Percentiles rank a stretch among this genome's conserved stretches.
phyloP scores from a whole-genome alignment of 208 protist species.

The Porcisia hertigi region DNA sequence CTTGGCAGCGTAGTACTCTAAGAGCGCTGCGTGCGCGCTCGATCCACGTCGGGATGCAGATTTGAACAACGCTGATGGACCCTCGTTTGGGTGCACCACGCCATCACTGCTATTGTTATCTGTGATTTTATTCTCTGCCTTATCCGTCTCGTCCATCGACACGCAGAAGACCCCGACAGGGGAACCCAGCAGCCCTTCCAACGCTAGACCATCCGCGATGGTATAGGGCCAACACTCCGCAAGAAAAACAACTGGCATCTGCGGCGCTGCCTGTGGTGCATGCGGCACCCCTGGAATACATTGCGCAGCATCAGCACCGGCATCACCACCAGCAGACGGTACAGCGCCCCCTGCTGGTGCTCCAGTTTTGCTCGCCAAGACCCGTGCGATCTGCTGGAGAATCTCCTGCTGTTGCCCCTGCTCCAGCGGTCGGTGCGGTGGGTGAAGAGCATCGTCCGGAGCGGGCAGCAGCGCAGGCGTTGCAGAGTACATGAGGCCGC shows the following conservation, averaged over 20 bases:
- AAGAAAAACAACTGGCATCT: slow-evolving; percentile 1
- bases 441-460: not conserved
- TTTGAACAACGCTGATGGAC: not conserved
- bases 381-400: not conserved
- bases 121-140: not conserved
- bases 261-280: not conserved
- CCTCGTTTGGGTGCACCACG: not conserved
- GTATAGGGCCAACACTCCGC: slow-evolving; percentile 4
- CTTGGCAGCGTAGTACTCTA: slow-evolving; percentile 16
- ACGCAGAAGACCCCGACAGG: slow-evolving; percentile 4
- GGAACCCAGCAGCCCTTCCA: slow-evolving; percentile 6
- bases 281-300: not conserved
- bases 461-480: not conserved
- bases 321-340: not conserved
- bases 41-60: not conserved
- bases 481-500: not conserved
- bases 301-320: not conserved
- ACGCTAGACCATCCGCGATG: slow-evolving; percentile 14
- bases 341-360: not conserved
- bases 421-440: not conserved
- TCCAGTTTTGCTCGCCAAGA: not conserved
- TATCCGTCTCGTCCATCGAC: slow-evolving; percentile 4
- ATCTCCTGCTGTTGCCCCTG: slow-evolving; percentile 3
- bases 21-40: slow-evolving; percentile 8
- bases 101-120: not conserved